These are phyloP conservation scores for Clitoria ternatea DNA, from an alignment of 306 rosid genomes.

Conservation along the genomic window DNA sequence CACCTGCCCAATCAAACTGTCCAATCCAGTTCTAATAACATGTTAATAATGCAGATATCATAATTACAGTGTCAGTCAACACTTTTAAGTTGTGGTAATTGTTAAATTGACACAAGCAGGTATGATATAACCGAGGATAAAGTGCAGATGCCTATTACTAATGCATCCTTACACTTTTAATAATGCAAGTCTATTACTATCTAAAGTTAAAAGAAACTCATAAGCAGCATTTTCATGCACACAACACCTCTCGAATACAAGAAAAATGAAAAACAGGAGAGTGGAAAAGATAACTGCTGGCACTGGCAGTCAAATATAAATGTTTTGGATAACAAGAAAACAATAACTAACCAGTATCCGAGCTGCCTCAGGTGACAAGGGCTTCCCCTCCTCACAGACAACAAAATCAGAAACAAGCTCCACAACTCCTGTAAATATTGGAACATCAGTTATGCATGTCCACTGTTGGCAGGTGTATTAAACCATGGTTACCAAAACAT, in stretches of 20 bases:
- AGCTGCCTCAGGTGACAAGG: conserved; percentile 88
- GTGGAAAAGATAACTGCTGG: background rate
- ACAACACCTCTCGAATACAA: background rate
- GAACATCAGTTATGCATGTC: background rate
- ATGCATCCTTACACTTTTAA: too few species aligned
- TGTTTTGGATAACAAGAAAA: background rate
- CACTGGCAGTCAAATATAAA: background rate
- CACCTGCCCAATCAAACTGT: too few species aligned
- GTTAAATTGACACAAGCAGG: background rate
- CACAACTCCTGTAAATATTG: conserved; percentile 64
- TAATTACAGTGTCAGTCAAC: background rate
- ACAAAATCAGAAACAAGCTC: conserved; percentile 82
- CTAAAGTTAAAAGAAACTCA: conserved; percentile 4
- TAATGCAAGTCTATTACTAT: too few species aligned
- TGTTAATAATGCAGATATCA: background rate
- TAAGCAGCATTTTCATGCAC: background rate
- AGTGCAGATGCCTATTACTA: background rate
- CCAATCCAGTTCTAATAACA: too few species aligned
- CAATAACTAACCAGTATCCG: conserved; percentile 62
- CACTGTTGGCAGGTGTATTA: background rate
- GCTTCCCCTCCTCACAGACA: conserved; percentile 91
- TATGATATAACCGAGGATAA: background rate
- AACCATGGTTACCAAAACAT: background rate
- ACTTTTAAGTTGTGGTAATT: background rate
- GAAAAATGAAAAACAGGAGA: background rate